A percentile compares a stretch with the other conserved stretches of the same genome.
phyloP scores from a whole-genome alignment of 2,329 filamentous ascomycete genomes.

The Diplocarpon rosae region DNA sequence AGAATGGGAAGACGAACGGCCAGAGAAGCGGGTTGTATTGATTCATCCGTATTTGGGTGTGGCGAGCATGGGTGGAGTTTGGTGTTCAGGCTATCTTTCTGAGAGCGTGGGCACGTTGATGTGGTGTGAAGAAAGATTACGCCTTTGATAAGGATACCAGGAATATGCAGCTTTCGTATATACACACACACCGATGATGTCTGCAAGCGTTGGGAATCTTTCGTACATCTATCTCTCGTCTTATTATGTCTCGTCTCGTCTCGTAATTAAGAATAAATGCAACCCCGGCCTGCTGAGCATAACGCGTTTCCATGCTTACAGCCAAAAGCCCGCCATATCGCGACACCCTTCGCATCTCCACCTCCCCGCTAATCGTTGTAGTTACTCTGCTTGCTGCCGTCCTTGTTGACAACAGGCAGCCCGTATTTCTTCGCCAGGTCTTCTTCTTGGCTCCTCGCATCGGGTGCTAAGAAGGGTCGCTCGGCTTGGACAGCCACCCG shows the following conservation, averaged over 20 bases:
- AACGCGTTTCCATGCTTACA: no score
- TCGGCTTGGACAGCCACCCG: slow-evolving; percentile 27
- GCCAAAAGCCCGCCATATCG: slow-evolving; percentile 2
- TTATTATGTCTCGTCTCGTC: no score
- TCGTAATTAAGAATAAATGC: no score
- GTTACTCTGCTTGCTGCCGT: slow-evolving; percentile 43
- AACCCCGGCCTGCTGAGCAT: no score
- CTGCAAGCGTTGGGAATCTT: no score
- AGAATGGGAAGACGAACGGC: slow-evolving; percentile 9
- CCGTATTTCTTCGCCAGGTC: slow-evolving; percentile 37
- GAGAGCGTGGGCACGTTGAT: slow-evolving; percentile 1
- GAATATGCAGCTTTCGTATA: not conserved
- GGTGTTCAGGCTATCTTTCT: slow-evolving; percentile 16
- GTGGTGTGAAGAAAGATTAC: not conserved
- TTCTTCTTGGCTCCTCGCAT: slow-evolving; percentile 41
- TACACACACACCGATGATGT: no score
- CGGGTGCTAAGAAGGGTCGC: slow-evolving; percentile 22
- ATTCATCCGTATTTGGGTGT: slow-evolving; percentile 5
- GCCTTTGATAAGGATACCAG: slow-evolving; percentile 1
- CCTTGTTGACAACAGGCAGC: slow-evolving; percentile 41
- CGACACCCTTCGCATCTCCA: not conserved
- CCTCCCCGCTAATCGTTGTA: slow-evolving; percentile 39
- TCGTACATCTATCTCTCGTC: no score
- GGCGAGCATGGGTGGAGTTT: slow-evolving; percentile 7
- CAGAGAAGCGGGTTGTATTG: slow-evolving; percentile 22